A percentile compares a stretch with the other conserved stretches of the same genome.
phyloP scores from a whole-genome alignment of 148 eudicot species.

The Cornus kousa region DNA sequence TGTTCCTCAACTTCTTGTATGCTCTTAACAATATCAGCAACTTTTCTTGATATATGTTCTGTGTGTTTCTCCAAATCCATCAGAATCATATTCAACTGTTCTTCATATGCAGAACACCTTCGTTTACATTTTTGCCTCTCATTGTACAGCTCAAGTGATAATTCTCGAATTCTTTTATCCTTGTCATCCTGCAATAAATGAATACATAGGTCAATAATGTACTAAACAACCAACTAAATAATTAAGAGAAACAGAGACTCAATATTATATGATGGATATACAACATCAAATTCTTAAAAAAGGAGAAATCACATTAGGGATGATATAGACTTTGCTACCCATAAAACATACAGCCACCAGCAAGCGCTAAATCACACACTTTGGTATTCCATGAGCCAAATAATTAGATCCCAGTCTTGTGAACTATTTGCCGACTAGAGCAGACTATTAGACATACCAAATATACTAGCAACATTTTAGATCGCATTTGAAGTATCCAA shows the following conservation, averaged over 20 bases:
- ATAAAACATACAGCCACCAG: background rate
- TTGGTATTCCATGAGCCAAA: too few species aligned
- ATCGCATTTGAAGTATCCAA: too few species aligned
- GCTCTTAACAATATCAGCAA: slow-evolving; percentile 5
- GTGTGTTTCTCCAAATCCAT: slow-evolving; percentile 8
- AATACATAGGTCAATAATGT: background rate
- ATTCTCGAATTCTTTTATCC: slow-evolving; percentile 9
- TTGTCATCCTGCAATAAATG: slow-evolving; percentile 3
- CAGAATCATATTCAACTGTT: slow-evolving; percentile 9
- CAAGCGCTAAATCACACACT: too few species aligned
- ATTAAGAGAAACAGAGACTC: background rate
- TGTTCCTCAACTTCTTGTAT: slow-evolving; percentile 8
- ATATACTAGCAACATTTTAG: too few species aligned
- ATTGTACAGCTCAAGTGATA: slow-evolving; percentile 7
- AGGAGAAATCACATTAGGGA: background rate
- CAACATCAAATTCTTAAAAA: background rate
- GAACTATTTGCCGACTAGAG: too few species aligned
- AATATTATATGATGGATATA: too few species aligned
- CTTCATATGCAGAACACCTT: slow-evolving; percentile 5
- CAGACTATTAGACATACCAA: too few species aligned
- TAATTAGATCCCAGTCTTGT: too few species aligned
- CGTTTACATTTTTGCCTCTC: slow-evolving; percentile 9
- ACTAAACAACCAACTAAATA: background rate
- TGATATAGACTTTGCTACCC: background rate
- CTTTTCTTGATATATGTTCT: background rate